Percentiles rank a stretch among this genome's conserved stretches.
Evolutionary conservation across 495 filamentous ascomycete genomes (phyloP).

Genomic region (Umbilicaria muhlenbergii): DNA sequence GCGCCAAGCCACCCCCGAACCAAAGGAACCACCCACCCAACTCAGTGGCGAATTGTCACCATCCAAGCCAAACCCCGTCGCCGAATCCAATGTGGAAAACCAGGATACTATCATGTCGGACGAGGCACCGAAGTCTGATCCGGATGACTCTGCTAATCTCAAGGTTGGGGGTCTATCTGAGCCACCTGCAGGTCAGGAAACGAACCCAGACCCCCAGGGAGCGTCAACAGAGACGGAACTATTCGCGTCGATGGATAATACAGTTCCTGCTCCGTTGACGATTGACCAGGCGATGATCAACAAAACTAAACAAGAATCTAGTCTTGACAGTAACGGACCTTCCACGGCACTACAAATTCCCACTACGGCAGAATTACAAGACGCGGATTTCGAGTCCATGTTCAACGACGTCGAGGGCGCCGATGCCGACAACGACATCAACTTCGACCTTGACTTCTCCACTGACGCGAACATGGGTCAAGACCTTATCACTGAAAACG

Average conservation of each 20-base stretch:
- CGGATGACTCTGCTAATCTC: conserved; percentile 7
- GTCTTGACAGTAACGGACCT: no score
- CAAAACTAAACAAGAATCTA: no score
- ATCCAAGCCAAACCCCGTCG: not conserved
- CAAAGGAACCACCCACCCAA: not conserved
- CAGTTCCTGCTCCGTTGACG: not conserved
- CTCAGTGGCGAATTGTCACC: not conserved
- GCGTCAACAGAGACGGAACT: no score
- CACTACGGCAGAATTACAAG: not conserved
- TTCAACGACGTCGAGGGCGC: conserved; percentile 15
- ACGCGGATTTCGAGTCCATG: conserved; percentile 12
- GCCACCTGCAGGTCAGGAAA: conserved; percentile 14
- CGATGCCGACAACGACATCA: conserved; percentile 23
- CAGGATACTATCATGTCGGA: conserved; percentile 8
- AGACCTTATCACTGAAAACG: conserved; percentile 25
- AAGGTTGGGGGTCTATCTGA: conserved; percentile 11
- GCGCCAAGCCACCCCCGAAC: conserved; percentile 15
- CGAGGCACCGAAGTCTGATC: conserved; percentile 15
- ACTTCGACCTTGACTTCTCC: conserved; percentile 31
- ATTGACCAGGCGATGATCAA: not conserved
- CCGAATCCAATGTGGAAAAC: conserved; percentile 7
- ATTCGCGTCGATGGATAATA: conserved; percentile 8
- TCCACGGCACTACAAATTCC: no score
- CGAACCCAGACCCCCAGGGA: conserved; percentile 24
- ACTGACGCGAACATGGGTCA: conserved; percentile 30